These are phyloP conservation scores for Saccharomycopsis microspora DNA, from an alignment of 805 yeast species.

Conservation along the genomic window DNA sequence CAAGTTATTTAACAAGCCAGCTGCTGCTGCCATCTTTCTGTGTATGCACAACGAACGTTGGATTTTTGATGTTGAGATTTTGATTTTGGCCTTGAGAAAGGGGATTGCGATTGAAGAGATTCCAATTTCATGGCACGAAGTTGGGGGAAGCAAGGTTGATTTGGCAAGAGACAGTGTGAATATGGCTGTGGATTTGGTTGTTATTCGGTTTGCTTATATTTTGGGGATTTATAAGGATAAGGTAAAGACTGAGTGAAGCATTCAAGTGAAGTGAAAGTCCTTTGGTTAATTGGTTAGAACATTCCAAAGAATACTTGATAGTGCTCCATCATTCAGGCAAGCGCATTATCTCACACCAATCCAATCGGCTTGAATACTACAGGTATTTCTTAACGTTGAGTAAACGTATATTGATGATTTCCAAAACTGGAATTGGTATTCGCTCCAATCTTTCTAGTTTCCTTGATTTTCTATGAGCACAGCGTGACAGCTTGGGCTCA, in stretches of 20 bases:
- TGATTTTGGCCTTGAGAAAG: slow-evolving; percentile 70
- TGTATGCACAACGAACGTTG: slow-evolving; percentile 94
- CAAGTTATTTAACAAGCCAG: slow-evolving; percentile 71
- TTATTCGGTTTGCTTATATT: slow-evolving; percentile 79
- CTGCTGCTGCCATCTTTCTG: slow-evolving; percentile 63
- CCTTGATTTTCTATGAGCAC: too few relatives aligned
- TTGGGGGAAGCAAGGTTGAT: slow-evolving; percentile 89
- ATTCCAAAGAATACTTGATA: background rate
- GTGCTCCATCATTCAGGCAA: too few relatives aligned
- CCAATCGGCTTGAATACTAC: too few relatives aligned
- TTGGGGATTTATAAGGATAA: slow-evolving; percentile 62
- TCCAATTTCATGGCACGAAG: slow-evolving; percentile 94
- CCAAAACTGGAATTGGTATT: too few relatives aligned
- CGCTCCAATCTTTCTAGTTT: too few relatives aligned
- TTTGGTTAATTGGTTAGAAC: background rate
- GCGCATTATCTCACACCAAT: too few relatives aligned
- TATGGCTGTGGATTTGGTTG: slow-evolving; percentile 91
- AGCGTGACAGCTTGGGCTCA: too few relatives aligned
- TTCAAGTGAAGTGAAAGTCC: background rate
- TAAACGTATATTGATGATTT: too few relatives aligned
- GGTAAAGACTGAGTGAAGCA: background rate
- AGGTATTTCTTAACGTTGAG: too few relatives aligned
- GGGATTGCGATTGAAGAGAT: slow-evolving; percentile 59
- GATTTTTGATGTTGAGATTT: slow-evolving; percentile 94
- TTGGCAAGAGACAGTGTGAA: slow-evolving; percentile 80